Base-by-base conservation (phyloP, 2,329 filamentous ascomycete genomes). In the Talaromyces sp. region DNA sequence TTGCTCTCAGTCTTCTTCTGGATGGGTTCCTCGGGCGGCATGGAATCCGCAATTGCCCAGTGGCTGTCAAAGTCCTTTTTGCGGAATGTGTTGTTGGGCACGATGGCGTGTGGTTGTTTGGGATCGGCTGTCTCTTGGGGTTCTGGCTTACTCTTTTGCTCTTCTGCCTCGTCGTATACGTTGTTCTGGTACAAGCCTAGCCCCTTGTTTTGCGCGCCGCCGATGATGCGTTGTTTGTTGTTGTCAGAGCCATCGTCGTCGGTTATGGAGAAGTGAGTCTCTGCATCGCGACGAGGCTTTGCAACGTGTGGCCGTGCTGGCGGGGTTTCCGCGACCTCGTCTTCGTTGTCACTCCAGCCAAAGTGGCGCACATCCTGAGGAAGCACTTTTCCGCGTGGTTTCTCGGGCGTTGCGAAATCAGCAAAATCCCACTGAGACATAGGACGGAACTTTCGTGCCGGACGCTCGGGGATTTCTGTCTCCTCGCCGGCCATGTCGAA, bases 341-440 rank as follows among this genome's bases (percentile, higher is more conserved):
- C 79, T 65, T 88, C 84, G 62, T 92, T 88, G 54, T 88, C 86
- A 66, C 88, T 88, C 85, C 90, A 95, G 62, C 81, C 83, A 71
- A 87, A 86, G 72, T 94, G 88, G 59, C 90, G 88, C 62, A 87
- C 83, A 63, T 94, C 87, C 69, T 91, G 85, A 43, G 82, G 79
- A 62, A 87, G 83, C 57, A 83, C 73, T 73, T 88, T 89, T 52
- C 81, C 77, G 4, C 83, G 81, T 54, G 85, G 80, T 80, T 96
- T 96, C 65, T 88, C 83, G 0, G 93, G 93, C 0, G 92, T 96
- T 17, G 80, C 79, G 68, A 96, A 96, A 75, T 96, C 92, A 63
- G 91, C 85, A 74, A 97, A 97, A 54, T 86, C 86, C 92, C 93
- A 97, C 63, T 90, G 88, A 64, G 86, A 86, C 61, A 82, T 79